Evolutionary conservation across 352 stramenopile genomes (phyloP).

Genomic region (Phytophthora meadii): DNA sequence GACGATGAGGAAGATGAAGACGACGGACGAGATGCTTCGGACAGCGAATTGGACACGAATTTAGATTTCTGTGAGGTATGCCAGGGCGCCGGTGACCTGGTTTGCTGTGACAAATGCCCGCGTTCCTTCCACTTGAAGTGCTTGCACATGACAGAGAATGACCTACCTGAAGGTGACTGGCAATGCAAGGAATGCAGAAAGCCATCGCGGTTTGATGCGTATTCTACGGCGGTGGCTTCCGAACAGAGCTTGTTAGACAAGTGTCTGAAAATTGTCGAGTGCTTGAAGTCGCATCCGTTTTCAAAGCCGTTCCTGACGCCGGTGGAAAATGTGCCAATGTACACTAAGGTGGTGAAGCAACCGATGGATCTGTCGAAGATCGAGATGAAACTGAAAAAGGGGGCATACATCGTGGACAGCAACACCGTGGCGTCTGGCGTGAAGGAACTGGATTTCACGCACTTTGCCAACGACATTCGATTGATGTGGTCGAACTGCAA

Average conservation of each 20-base stretch:
- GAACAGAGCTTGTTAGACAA: constrained; percentile 67
- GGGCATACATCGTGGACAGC: constrained; percentile 62
- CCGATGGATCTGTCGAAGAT: constrained; percentile 86
- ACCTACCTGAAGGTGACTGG: constrained; percentile 84
- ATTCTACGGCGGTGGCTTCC: constrained; percentile 49
- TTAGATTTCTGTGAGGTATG: constrained; percentile 90
- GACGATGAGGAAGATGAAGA: constrained; percentile 26
- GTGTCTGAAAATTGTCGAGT: constrained; percentile 74
- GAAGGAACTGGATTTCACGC: constrained; percentile 53
- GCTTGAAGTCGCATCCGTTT: constrained; percentile 78
- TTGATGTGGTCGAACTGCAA: constrained; percentile 88
- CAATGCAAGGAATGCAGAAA: constrained; percentile 82
- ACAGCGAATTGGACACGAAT: constrained; percentile 80
- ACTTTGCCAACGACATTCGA: constrained; percentile 80
- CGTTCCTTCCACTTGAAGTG: constrained; percentile 93
- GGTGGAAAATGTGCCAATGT: constrained; percentile 80
- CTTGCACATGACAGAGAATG: constrained; percentile 69
- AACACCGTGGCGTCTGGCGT: constrained; percentile 33
- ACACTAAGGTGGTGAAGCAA: constrained; percentile 78
- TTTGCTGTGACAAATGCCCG: constrained; percentile 93
- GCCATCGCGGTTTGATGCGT: constrained; percentile 69
- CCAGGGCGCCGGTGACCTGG: constrained; percentile 76
- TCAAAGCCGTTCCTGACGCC: constrained; percentile 79
- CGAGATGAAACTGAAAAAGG: constrained; percentile 63
- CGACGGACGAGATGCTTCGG: constrained; percentile 37